Evolutionary conservation across 2,329 filamentous ascomycete species (phyloP), one percentile per base, ranked within the genome.

Genomic region (Pestalotiopsis sp.): DNA sequence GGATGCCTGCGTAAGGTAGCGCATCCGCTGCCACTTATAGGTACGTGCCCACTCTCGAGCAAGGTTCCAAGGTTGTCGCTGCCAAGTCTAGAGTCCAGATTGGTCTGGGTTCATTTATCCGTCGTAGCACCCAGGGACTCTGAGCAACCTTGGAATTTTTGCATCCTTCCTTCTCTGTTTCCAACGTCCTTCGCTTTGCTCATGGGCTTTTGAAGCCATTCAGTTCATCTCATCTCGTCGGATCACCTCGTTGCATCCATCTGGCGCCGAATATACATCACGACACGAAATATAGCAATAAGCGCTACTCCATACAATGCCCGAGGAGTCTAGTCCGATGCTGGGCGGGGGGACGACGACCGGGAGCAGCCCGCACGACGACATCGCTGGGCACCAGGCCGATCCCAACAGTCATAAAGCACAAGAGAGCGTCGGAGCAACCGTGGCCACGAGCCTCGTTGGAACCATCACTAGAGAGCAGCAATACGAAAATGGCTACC

Each of bases 401-500:
- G 67, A 60, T 23, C 64, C 49, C 20, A 68, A 64, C 39, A 60
- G 68, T 17, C 64, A 59, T 4, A 71, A 75, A 41, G 49, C 72
- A 23, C 72, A 79, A 45, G 71, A 73, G 49, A 69, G 64, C 20
- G 68, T 72, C 13, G 72, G 71, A 11, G 69, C 69, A 39, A 72
- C 69, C 20, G 58, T 75, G 27, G 70, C 71, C 56, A 79, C 82
- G 49, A 82, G 80, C 68, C 76, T 83, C 67, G 72, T 74, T 12
- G 69, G 71, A 13, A 25, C 68, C 11, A 61, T 70, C 20, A 71
- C 71, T 23, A 73, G 74, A 58, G 71, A 71, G 38, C 71, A 73
- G 57, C 71, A 77, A 45, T 90, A 88, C 71, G 81, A 84, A n/a
- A 91, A 91, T 74, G 88, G 89, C 57, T 91, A 91, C 74, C 87